Evolutionary conservation across 495 filamentous ascomycete species (phyloP).

Genomic region (Xylaria intraflava): DNA sequence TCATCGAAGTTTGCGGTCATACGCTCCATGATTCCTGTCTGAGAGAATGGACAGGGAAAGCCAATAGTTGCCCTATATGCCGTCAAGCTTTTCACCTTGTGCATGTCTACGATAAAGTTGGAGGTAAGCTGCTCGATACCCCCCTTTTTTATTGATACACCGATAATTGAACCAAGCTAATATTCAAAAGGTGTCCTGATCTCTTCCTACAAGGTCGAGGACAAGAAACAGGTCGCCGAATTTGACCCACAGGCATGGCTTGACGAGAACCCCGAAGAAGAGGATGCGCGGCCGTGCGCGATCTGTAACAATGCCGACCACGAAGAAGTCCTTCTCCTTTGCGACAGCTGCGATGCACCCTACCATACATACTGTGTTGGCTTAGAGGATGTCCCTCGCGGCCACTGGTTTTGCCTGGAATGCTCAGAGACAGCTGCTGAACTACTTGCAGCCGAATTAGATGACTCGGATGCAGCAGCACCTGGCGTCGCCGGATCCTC

Average conservation of each 20-base stretch:
- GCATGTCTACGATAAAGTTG: constrained; percentile 66
- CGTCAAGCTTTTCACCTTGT: constrained; percentile 85
- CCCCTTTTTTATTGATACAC: background rate
- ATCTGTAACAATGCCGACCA: constrained; percentile 69
- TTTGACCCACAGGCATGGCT: constrained; percentile 74
- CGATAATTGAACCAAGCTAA: constrained; percentile 16
- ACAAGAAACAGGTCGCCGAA: constrained; percentile 84
- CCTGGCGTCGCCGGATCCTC: constrained; percentile 10
- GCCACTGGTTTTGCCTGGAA: constrained; percentile 77
- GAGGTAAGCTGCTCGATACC: constrained; percentile 53
- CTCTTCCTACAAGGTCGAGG: constrained; percentile 80
- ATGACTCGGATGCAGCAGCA: constrained; percentile 30
- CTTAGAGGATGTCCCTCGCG: constrained; percentile 63
- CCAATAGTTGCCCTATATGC: constrained; percentile 97
- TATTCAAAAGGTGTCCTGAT: constrained; percentile 54
- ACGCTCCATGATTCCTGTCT: constrained; percentile 86
- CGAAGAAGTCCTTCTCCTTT: constrained; percentile 75
- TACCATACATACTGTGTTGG: constrained; percentile 85
- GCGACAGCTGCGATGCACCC: constrained; percentile 76
- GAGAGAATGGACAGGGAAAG: constrained; percentile 86
- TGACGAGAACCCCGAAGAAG: constrained; percentile 64
- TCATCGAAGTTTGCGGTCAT: constrained; percentile 69
- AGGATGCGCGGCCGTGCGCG: constrained; percentile 64
- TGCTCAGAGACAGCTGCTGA: constrained; percentile 45
- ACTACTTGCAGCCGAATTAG: constrained; percentile 41